These are phyloP conservation scores for Saccharomycopsis sp. DNA, from an alignment of 805 yeast genomes.

Conservation along the genomic window DNA sequence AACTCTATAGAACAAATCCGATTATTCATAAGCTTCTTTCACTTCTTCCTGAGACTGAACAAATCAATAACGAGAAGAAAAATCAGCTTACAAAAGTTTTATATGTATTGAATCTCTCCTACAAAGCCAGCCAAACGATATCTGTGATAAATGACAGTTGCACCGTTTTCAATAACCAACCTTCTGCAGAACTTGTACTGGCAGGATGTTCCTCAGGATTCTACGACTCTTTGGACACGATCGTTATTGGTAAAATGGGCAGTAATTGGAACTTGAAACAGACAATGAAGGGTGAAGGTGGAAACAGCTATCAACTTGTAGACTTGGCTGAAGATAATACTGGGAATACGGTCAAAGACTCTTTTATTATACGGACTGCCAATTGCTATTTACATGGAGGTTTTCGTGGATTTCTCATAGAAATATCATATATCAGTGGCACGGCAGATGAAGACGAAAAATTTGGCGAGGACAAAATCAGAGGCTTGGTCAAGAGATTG, in stretches of 20 bases:
- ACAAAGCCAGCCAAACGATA: conserved; percentile 40
- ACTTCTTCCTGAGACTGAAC: conserved; percentile 28
- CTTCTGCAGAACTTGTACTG: conserved; percentile 30
- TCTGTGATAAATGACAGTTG: conserved; percentile 38
- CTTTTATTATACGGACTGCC: conserved; percentile 50
- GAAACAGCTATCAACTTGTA: conserved; percentile 46
- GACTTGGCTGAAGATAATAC: conserved; percentile 21
- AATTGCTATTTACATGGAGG: conserved; percentile 70
- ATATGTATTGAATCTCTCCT: conserved; percentile 46
- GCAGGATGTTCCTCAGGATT: conserved; percentile 49
- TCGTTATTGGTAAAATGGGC: conserved; percentile 52
- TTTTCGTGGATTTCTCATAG: conserved; percentile 64
- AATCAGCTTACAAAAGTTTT: conserved; percentile 33
- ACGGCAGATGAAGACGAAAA: conserved; percentile 6
- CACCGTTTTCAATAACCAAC: conserved; percentile 4
- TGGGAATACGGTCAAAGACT: conserved; percentile 4
- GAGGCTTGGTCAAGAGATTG: conserved; percentile 29
- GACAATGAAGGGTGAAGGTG: conserved; percentile 67
- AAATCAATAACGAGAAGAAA: conserved; percentile 31
- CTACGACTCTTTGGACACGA: conserved; percentile 50
- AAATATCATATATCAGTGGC: conserved; percentile 29
- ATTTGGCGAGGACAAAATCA: conserved; percentile 24
- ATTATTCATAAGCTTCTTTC: conserved; percentile 25
- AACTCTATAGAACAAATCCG: conserved; percentile 58
- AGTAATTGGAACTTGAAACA: conserved; percentile 68